Percentiles rank a stretch among this genome's conserved stretches.
Conservation (phyloP, 257 asterid species). For the Solanum etuberosum region DNA sequence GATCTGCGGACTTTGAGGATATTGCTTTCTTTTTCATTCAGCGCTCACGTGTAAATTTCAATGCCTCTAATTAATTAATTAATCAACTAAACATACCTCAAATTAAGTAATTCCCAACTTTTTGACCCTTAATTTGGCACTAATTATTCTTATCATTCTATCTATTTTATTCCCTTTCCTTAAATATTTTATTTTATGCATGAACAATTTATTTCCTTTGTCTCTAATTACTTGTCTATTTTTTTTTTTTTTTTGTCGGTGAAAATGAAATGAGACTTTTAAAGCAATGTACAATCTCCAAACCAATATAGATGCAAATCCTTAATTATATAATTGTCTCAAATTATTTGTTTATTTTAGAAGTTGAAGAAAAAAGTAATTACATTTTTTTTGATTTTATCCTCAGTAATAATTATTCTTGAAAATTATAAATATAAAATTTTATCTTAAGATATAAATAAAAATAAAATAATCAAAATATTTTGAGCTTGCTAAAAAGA, state of each 20-base stretch:
- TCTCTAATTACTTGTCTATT: too few species aligned
- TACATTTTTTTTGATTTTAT: too few species aligned
- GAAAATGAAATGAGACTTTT: background rate
- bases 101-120: background rate
- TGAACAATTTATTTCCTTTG: too few species aligned
- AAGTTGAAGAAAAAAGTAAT: too few species aligned
- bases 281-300: background rate
- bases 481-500: too few species aligned
- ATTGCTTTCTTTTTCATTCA: slow-evolving; percentile 21
- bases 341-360: too few species aligned
- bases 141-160: background rate
- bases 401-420: too few species aligned
- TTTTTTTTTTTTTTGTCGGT: too few species aligned
- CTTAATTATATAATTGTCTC: background rate
- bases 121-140: background rate
- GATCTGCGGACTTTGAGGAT: slow-evolving; percentile 56
- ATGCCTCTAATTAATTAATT: background rate
- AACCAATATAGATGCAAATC: background rate
- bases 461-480: too few species aligned
- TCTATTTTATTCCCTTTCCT: background rate
- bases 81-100: background rate
- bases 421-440: too few species aligned
- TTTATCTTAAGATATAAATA: too few species aligned
- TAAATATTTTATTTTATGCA: background rate
- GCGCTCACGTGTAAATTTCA: background rate